phyloP scores from a whole-genome alignment of 768 basidiomycete genomes.

The Leccinum sublutescens region DNA sequence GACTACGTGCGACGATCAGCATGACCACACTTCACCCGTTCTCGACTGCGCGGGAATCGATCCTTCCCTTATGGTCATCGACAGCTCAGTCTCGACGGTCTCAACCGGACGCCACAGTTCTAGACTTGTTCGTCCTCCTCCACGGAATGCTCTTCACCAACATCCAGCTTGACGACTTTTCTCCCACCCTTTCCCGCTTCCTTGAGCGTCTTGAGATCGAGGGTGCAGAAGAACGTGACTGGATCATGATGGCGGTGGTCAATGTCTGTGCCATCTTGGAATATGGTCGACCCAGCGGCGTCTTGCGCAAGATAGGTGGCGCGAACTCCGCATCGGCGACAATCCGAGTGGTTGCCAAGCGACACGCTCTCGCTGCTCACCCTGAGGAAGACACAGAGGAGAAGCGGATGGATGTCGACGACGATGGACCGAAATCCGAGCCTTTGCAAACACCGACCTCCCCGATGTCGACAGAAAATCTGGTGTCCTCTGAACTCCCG shows the following conservation, averaged over 20 bases:
- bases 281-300: constrained; percentile 75
- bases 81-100: constrained; percentile 62
- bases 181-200: constrained; percentile 75
- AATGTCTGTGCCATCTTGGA: constrained; percentile 84
- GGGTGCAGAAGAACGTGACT: constrained; percentile 78
- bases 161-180: constrained; percentile 91
- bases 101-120: constrained; percentile 65
- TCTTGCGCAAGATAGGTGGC: constrained; percentile 64
- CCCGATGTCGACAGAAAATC: constrained; percentile 33
- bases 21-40: constrained; percentile 92
- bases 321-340: constrained; percentile 36
- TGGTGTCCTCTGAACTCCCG: constrained; percentile 47
- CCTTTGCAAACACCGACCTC: constrained; percentile 24
- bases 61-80: constrained; percentile 85
- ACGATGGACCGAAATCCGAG: constrained; percentile 34
- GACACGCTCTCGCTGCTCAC: constrained; percentile 27
- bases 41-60: constrained; percentile 82
- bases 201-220: constrained; percentile 85
- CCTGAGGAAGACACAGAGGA: constrained; percentile 42
- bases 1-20: constrained; percentile 41
- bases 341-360: constrained; percentile 54
- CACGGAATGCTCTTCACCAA: constrained; percentile 98
- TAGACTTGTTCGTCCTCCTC: constrained; percentile 86
- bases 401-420: constrained; percentile 66
- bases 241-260: constrained; percentile 94